Evolutionary conservation across 257 asterid genomes (phyloP), one percentile per base, ranked within the genome.

Genomic region (Solanum peruvianum): DNA sequence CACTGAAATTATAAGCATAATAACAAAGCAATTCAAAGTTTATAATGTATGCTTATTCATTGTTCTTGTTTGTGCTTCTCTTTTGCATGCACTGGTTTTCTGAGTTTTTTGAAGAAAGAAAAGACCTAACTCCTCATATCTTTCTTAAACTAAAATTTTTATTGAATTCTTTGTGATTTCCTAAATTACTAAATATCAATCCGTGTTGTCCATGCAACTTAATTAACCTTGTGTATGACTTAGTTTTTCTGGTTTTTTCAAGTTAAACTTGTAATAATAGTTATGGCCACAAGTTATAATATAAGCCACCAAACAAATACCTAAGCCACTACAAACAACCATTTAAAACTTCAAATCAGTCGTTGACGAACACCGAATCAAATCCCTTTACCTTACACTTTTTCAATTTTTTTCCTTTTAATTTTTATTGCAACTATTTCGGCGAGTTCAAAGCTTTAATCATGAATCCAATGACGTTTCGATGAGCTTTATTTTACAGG

Each of bases 11-110:
- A 93, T 70, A 91, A 82, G 80, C 98, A 97, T 88, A 97, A 92
- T 91, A 92, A 93, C 70, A 92, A 93, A 89, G 96, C 91, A 83
- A 92, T 93, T 91, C 99, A 33, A 97, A 94, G 99, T 97, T 87
- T 99, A 97, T 91, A 93, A 96, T 86, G 99, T 97, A 92, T 83
- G 96, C 90, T 37, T 37, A 37, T 39, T 75, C n/a, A 7, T 52
- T 39, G 27, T 45, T 78, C 10, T 15, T 9, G 66, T 78, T 18
- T 25, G 2, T 44, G 25, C 66, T 45, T 45, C 16, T 25, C 58
- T 45, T 64, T 27, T 78, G 62, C 42, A 78, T 78, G 62, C 39
- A 27, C 20, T 15, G 62, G 10, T 78, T 75, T 75, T 75, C 56
- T 23, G 35, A 12, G 82, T 75, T 75, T 37, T 37, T 75, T 75